Percentiles rank a stretch among this genome's conserved stretches.
Conservation (phyloP, 148 eudicot species). For the Vaccinium myrtillus region DNA sequence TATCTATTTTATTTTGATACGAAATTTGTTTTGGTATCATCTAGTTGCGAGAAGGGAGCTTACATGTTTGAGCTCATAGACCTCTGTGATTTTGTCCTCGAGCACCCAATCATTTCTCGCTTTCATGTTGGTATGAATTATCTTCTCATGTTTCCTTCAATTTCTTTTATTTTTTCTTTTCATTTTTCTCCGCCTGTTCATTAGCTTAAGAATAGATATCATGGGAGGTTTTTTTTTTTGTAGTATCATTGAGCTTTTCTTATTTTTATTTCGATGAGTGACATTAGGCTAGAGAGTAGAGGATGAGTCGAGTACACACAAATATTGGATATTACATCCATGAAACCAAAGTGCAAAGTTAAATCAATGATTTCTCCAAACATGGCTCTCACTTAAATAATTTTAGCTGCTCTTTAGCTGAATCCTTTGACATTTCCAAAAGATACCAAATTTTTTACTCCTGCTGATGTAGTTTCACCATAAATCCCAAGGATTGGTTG, state of each 20-base stretch:
- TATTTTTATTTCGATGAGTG: neutral
- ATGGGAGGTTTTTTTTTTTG: neutral
- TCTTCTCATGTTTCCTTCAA: neutral
- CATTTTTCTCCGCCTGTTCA: neutral
- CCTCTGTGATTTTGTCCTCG: conserved; percentile 85
- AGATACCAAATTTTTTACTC: neutral
- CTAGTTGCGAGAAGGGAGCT: conserved; percentile 86
- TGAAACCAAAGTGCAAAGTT: neutral
- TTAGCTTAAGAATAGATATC: neutral
- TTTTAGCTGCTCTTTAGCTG: neutral
- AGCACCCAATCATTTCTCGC: conserved; percentile 90
- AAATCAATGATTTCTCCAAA: neutral
- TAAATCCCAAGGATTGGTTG: too few species aligned
- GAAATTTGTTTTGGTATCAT: conserved; percentile 11
- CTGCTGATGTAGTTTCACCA: neutral
- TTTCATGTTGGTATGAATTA: conserved; percentile 78
- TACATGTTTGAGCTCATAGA: conserved; percentile 95
- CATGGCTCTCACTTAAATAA: neutral
- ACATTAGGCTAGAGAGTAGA: neutral
- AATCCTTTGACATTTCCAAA: neutral
- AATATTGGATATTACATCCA: neutral
- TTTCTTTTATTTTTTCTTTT: neutral
- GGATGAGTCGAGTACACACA: neutral
- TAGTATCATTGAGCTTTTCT: neutral
- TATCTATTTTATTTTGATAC: neutral